phyloP scores from a whole-genome alignment of 2,329 filamentous ascomycete genomes.

The Botrytis squamosa region DNA sequence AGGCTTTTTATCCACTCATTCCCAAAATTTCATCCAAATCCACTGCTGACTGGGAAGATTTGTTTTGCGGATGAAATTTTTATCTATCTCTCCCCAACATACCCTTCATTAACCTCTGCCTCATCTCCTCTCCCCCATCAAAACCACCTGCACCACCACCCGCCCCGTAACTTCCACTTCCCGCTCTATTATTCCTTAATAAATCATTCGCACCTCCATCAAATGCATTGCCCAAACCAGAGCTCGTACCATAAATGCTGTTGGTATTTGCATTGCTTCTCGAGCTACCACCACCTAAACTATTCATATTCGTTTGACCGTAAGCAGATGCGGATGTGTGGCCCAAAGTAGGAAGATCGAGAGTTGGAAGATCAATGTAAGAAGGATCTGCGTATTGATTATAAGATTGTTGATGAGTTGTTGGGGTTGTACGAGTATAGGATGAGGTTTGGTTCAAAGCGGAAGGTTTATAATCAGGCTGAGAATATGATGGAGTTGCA shows the following conservation, averaged over 20 bases:
- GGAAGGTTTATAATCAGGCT: conserved; percentile 27
- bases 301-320: conserved; percentile 20
- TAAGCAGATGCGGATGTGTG: conserved; percentile 27
- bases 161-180: conserved; percentile 27
- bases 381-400: conserved; percentile 35
- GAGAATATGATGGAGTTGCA: conserved; percentile 33
- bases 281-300: conserved; percentile 21
- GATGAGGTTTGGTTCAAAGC: conserved; percentile 30
- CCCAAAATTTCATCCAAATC: not conserved
- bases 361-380: conserved; percentile 37
- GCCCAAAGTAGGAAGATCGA: conserved; percentile 33
- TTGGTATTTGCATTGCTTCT: conserved; percentile 19
- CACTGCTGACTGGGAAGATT: not conserved
- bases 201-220: conserved; percentile 25
- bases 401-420: conserved; percentile 36
- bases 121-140: conserved; percentile 6
- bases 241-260: conserved; percentile 26
- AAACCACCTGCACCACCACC: not conserved
- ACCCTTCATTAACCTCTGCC: conserved; percentile 18
- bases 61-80: not conserved
- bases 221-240: conserved; percentile 25
- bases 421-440: conserved; percentile 32
- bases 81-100: conserved; percentile 17
- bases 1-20: not conserved
- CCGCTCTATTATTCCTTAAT: conserved; percentile 29